phyloP scores from a whole-genome alignment of 768 basidiomycete species.

The Russula ochroleuca region DNA sequence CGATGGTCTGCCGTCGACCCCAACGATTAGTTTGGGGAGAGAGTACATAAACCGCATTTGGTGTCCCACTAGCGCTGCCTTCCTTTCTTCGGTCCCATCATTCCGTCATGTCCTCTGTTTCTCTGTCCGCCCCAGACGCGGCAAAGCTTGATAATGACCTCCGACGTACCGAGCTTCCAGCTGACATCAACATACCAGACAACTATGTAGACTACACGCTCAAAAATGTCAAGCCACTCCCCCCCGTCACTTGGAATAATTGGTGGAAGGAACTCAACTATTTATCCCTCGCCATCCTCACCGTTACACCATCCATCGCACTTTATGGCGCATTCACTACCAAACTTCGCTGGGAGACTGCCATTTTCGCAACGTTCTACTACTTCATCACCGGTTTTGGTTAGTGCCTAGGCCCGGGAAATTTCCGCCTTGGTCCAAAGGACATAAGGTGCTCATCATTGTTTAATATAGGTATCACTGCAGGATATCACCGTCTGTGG shows the following conservation, averaged over 20 bases:
- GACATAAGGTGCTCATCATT: neutral
- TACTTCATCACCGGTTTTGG: constrained; percentile 83
- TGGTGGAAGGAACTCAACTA: constrained; percentile 63
- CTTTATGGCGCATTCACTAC: constrained; percentile 68
- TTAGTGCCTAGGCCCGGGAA: constrained; percentile 39
- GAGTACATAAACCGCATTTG: constrained; percentile 22
- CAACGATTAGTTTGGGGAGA: neutral
- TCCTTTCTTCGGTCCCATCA: constrained; percentile 22
- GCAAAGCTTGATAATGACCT: constrained; percentile 28
- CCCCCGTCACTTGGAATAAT: constrained; percentile 46
- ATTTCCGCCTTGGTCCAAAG: neutral
- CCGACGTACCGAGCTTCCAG: constrained; percentile 31
- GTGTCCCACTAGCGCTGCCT: neutral
- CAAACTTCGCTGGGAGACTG: constrained; percentile 67
- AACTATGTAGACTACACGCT: constrained; percentile 56
- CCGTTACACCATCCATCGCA: constrained; percentile 67
- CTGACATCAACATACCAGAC: constrained; percentile 46
- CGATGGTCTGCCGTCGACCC: neutral
- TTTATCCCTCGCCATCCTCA: constrained; percentile 70
- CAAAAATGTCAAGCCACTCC: constrained; percentile 45
- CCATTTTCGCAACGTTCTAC: constrained; percentile 59
- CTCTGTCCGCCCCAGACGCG: constrained; percentile 29
- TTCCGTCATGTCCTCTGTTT: constrained; percentile 34
- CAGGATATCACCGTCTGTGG: constrained; percentile 97
- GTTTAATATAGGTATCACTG: constrained; percentile 60